Conservation (phyloP, 1,284 basidiomycete genomes). For the Tetrapyrgos nigripes region DNA sequence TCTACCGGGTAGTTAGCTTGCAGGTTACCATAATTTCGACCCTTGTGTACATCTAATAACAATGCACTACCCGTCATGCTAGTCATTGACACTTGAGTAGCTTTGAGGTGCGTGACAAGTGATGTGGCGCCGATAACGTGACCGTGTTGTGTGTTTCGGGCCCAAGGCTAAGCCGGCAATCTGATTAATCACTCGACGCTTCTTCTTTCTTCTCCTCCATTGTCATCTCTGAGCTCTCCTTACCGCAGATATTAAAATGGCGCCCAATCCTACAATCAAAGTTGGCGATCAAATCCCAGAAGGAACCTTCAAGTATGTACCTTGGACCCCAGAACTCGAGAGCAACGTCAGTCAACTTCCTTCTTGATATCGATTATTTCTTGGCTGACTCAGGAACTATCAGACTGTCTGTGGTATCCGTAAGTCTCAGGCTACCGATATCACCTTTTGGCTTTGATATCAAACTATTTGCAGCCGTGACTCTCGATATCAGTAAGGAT, state of each 20-base stretch:
- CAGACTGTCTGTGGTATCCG: constrained; percentile 67
- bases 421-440: constrained; percentile 39
- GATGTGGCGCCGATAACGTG: too few relatives aligned
- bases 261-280: constrained; percentile 33
- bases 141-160: too few relatives aligned
- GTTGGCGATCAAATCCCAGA: constrained; percentile 73
- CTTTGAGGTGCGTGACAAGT: too few relatives aligned
- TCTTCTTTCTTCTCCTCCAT: neutral
- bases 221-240: neutral
- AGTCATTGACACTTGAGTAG: too few relatives aligned
- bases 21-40: too few relatives aligned
- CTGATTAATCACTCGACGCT: neutral
- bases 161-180: too few relatives aligned
- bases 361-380: too few relatives aligned
- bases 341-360: constrained; percentile 50
- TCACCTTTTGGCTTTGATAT: neutral
- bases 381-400: too few relatives aligned
- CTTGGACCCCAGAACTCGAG: constrained; percentile 71
- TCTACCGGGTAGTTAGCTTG: too few relatives aligned
- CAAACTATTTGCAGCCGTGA: constrained; percentile 45
- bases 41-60: too few relatives aligned
- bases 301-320: constrained; percentile 67
- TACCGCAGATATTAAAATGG: constrained; percentile 12
- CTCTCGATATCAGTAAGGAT: constrained; percentile 58
- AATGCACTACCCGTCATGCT: too few relatives aligned